These are phyloP conservation scores for Wickerhamiella siamensis DNA, from an alignment of 805 yeast species.

Conservation along the genomic window DNA sequence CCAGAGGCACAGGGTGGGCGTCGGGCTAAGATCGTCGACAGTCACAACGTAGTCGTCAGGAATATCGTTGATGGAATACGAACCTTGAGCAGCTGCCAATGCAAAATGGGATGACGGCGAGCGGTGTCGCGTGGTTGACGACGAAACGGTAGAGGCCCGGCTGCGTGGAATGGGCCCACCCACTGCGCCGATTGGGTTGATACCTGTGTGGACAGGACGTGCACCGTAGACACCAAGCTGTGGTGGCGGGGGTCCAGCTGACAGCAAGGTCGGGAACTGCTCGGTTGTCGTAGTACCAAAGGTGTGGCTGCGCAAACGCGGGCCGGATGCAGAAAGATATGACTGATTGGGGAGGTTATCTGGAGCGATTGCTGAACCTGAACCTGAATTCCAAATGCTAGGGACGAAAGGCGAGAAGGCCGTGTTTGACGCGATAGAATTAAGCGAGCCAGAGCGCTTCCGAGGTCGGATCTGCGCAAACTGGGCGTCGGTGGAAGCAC, in stretches of 20 bases:
- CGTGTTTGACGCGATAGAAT: constrained; percentile 6
- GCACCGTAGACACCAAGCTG: neutral
- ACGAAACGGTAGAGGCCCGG: neutral
- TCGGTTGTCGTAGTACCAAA: too few relatives aligned
- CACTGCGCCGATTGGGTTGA: neutral
- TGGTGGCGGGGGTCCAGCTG: neutral
- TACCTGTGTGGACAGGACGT: neutral
- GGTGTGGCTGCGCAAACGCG: neutral
- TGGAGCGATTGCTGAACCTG: neutral
- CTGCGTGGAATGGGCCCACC: neutral
- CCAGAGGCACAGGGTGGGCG: constrained; percentile 41
- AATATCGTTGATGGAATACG: neutral
- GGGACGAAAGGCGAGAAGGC: constrained; percentile 9
- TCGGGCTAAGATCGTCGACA: constrained; percentile 14
- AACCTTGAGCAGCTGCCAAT: neutral
- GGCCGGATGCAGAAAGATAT: neutral
- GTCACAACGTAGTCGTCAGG: constrained; percentile 3
- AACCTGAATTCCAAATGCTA: constrained; percentile 12
- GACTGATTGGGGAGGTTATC: neutral
- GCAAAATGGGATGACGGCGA: neutral
- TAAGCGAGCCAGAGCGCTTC: constrained; percentile 11
- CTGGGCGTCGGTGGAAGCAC: too few relatives aligned
- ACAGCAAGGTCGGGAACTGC: too few relatives aligned
- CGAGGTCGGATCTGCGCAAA: too few relatives aligned
- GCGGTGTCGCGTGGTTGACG: neutral